A percentile compares a stretch with the other conserved stretches of the same genome.
phyloP scores from a whole-genome alignment of 768 basidiomycete species.

The Trametes gibbosa region DNA sequence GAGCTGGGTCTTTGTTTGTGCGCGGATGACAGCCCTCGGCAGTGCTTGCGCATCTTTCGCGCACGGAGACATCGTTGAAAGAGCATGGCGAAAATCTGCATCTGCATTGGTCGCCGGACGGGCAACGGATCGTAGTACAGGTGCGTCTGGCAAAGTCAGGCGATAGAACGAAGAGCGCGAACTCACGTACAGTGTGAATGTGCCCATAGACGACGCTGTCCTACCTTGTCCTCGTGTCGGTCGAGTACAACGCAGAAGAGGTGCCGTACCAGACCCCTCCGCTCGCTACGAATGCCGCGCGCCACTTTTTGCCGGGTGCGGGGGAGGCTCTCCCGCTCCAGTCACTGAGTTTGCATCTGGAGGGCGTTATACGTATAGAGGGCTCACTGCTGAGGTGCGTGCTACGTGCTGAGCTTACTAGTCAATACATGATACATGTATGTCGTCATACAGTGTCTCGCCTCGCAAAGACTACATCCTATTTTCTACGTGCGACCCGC shows the following conservation, averaged over 20 bases:
- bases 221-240: constrained; percentile 70
- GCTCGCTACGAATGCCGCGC: constrained; percentile 51
- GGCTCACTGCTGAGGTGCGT: constrained; percentile 68
- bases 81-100: constrained; percentile 82
- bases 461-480: constrained; percentile 66
- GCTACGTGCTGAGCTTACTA: neutral
- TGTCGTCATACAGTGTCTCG: constrained; percentile 52
- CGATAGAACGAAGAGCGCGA: neutral
- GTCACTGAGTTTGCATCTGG: constrained; percentile 66
- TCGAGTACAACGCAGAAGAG: constrained; percentile 56
- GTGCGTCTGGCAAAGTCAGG: constrained; percentile 41
- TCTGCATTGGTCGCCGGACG: constrained; percentile 83
- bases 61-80: constrained; percentile 71
- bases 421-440: neutral
- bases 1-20: constrained; percentile 6
- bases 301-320: constrained; percentile 72
- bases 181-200: neutral
- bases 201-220: constrained; percentile 69
- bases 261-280: constrained; percentile 53
- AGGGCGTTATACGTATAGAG: constrained; percentile 79
- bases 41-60: constrained; percentile 67
- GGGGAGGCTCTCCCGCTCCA: constrained; percentile 77
- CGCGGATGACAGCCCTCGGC: constrained; percentile 56
- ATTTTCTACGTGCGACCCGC: constrained; percentile 73
- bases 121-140: constrained; percentile 73